Evolutionary conservation across 2,329 filamentous ascomycete species (phyloP).

Genomic region (Kalaharituber pfeilii): DNA sequence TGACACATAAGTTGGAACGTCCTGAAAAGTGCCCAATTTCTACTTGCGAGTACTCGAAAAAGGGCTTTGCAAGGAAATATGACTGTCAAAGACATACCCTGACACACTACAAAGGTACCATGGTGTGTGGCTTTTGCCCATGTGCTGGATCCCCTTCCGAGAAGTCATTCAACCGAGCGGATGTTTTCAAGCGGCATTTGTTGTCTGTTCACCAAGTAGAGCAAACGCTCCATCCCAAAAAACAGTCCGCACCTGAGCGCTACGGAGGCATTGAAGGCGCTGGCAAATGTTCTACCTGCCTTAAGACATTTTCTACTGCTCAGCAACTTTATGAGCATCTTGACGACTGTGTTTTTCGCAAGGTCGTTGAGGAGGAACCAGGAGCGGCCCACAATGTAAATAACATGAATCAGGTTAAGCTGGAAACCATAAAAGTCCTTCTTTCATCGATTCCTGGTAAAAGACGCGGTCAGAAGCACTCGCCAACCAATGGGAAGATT

Average conservation of each 20-base stretch:
- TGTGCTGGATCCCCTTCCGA: slow-evolving; percentile 74
- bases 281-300: slow-evolving; percentile 84
- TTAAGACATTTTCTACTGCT: slow-evolving; percentile 62
- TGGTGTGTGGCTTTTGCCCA: slow-evolving; percentile 91
- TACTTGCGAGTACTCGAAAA: slow-evolving; percentile 79
- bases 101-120: slow-evolving; percentile 92
- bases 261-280: slow-evolving; percentile 34
- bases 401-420: slow-evolving; percentile 47
- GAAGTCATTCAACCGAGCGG: slow-evolving; percentile 89
- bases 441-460: slow-evolving; percentile 4
- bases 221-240: slow-evolving; percentile 84
- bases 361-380: slow-evolving; percentile 54
- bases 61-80: slow-evolving; percentile 88
- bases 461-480: slow-evolving; percentile 13
- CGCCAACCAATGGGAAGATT: slow-evolving; percentile 12
- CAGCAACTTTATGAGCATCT: slow-evolving; percentile 97
- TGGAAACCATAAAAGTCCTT: slow-evolving; percentile 32
- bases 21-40: slow-evolving; percentile 89
- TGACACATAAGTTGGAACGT: slow-evolving; percentile 78
- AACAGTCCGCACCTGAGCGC: slow-evolving; percentile 28
- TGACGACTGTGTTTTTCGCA: slow-evolving; percentile 55
- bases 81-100: slow-evolving; percentile 90
- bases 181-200: slow-evolving; percentile 88
- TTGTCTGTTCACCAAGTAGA: slow-evolving; percentile 84
- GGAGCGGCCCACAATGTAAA: slow-evolving; percentile 48